phyloP scores from a whole-genome alignment of 192 early-diverging fungal species.

The Obelidium mucronatum region DNA sequence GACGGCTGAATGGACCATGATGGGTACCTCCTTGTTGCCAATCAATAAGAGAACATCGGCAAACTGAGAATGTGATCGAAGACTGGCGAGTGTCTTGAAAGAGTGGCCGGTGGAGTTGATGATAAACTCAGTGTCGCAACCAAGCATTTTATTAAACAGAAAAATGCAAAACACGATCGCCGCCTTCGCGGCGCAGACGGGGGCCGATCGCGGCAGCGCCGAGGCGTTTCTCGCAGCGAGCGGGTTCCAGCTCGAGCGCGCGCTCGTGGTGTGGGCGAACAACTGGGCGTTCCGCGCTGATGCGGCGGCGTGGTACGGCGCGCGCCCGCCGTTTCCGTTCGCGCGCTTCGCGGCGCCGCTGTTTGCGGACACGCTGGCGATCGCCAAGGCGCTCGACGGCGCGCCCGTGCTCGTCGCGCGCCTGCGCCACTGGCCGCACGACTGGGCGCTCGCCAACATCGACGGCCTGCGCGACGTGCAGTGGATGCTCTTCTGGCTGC shows the following conservation, averaged over 20 bases:
- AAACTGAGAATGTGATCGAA: too few species aligned
- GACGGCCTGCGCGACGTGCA: not conserved
- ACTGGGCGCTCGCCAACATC: too few species aligned
- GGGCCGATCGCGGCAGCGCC: not conserved
- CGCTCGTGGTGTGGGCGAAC: not conserved
- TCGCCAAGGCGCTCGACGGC: not conserved
- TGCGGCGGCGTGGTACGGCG: not conserved
- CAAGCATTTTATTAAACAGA: too few species aligned
- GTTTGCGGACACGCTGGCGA: not conserved
- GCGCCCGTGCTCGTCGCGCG: slow-evolving; percentile 3
- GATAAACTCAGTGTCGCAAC: too few species aligned
- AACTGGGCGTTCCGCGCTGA: not conserved
- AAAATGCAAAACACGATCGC: not conserved
- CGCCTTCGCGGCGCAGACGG: not conserved
- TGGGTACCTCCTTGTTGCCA: not conserved
- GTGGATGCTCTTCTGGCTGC: slow-evolving; percentile 28
- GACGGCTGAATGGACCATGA: not conserved
- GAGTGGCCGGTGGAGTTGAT: too few species aligned
- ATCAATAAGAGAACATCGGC: slow-evolving; percentile 1
- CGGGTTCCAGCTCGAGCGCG: not conserved
- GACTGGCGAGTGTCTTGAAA: too few species aligned
- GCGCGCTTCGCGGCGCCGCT: not conserved
- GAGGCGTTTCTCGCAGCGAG: not conserved
- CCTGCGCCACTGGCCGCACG: slow-evolving; percentile 13
- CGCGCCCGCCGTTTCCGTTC: slow-evolving; percentile 15